A percentile compares a stretch with the other conserved stretches of the same genome.
These are phyloP conservation scores for Talaromyces borbonicus DNA, from an alignment of 495 filamentous ascomycete genomes.

Conservation along the genomic window DNA sequence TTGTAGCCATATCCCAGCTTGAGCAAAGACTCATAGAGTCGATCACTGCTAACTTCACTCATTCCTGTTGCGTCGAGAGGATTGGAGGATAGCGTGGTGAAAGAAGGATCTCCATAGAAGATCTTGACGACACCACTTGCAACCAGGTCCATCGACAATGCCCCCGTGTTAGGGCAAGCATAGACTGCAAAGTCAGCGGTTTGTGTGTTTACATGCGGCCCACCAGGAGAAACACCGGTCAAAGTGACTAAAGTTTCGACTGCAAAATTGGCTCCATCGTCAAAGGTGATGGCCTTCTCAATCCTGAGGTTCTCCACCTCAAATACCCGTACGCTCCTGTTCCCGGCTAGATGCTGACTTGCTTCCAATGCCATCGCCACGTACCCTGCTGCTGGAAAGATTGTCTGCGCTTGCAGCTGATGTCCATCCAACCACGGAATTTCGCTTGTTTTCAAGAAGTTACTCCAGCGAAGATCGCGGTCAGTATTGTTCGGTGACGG, in stretches of 20 bases:
- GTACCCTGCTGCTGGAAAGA: slow-evolving; percentile 38
- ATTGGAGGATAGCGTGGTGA: neutral
- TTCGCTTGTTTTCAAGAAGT: slow-evolving; percentile 24
- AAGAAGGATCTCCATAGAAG: neutral
- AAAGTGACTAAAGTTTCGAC: slow-evolving; percentile 24
- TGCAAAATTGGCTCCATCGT: slow-evolving; percentile 17
- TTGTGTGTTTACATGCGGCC: neutral
- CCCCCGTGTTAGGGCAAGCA: neutral
- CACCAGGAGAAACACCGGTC: neutral
- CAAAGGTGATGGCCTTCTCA: slow-evolving; percentile 22
- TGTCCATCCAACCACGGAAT: slow-evolving; percentile 43
- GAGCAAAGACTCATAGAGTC: slow-evolving; percentile 29
- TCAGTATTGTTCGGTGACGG: slow-evolving; percentile 22
- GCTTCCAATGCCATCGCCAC: slow-evolving; percentile 42
- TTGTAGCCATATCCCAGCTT: slow-evolving; percentile 26
- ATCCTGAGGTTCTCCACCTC: neutral
- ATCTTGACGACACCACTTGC: neutral
- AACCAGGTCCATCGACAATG: neutral
- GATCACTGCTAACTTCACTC: slow-evolving; percentile 13
- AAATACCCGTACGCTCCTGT: neutral
- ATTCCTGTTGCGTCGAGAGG: neutral
- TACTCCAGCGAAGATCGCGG: slow-evolving; percentile 26
- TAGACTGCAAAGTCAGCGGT: neutral
- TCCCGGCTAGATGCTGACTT: slow-evolving; percentile 5
- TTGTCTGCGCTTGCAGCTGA: slow-evolving; percentile 20